A percentile compares a stretch with the other conserved stretches of the same genome.
phyloP scores from a whole-genome alignment of 768 basidiomycete genomes.

The Tulasnella sp. region DNA sequence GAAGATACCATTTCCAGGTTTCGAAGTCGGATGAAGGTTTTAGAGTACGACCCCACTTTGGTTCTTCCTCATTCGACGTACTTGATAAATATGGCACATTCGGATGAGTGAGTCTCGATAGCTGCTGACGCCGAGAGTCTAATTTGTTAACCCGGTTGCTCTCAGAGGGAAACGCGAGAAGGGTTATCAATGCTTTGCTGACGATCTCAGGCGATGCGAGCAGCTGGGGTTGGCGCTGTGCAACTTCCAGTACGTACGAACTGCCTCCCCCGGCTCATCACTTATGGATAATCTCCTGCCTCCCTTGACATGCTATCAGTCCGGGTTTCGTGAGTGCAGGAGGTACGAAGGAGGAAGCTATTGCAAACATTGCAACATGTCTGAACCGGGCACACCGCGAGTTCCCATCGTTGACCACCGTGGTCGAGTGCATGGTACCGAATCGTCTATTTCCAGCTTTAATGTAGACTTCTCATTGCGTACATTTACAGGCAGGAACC shows the following conservation, averaged over 20 bases:
- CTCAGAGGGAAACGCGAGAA: slow-evolving; percentile 66
- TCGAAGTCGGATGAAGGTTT: slow-evolving; percentile 60
- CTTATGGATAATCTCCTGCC: not conserved
- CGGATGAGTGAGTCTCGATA: slow-evolving; percentile 59
- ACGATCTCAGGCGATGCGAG: slow-evolving; percentile 79
- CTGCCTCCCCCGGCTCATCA: not conserved
- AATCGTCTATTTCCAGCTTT: not conserved
- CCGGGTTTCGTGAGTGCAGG: slow-evolving; percentile 54
- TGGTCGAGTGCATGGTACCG: slow-evolving; percentile 83
- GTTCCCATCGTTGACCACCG: slow-evolving; percentile 60
- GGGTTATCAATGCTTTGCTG: slow-evolving; percentile 77
- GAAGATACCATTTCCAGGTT: slow-evolving; percentile 59
- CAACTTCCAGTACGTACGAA: slow-evolving; percentile 78
- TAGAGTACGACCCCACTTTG: slow-evolving; percentile 63
- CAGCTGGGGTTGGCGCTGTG: slow-evolving; percentile 71
- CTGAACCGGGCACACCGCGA: slow-evolving; percentile 73
- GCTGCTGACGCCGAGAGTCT: not conserved
- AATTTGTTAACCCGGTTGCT: not conserved
- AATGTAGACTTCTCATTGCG: not conserved
- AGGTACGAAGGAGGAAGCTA: slow-evolving; percentile 68
- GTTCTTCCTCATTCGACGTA: slow-evolving; percentile 86
- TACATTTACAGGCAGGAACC: slow-evolving; percentile 63
- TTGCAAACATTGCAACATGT: slow-evolving; percentile 66
- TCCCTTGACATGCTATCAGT: slow-evolving; percentile 44
- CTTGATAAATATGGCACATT: slow-evolving; percentile 82